phyloP scores from a whole-genome alignment of 2,329 filamentous ascomycete genomes.

The Torrubiellomyces zombiae region DNA sequence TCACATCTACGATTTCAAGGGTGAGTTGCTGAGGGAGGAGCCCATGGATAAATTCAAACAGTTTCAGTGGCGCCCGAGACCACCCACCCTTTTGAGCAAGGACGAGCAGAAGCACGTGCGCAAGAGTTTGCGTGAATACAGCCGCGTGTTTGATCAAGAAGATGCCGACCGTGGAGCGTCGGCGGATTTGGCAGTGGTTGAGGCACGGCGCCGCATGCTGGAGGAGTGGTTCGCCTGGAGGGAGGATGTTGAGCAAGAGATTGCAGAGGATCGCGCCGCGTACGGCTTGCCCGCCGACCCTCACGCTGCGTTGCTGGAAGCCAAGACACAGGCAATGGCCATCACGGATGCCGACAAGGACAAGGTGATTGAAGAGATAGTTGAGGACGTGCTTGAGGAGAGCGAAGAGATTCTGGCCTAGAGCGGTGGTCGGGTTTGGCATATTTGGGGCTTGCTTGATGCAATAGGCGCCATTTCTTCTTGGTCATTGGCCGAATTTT shows the following conservation, averaged over 20 bases:
- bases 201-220: constrained; percentile 65
- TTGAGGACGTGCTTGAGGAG: constrained; percentile 72
- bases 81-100: constrained; percentile 78
- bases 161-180: constrained; percentile 87
- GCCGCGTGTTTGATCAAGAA: constrained; percentile 84
- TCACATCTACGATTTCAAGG: constrained; percentile 94
- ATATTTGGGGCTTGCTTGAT: no score
- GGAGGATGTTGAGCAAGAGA: constrained; percentile 52
- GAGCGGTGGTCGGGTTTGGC: no score
- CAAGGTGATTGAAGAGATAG: constrained; percentile 72
- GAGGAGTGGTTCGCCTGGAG: constrained; percentile 85
- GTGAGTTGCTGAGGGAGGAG: constrained; percentile 76
- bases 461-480: no score
- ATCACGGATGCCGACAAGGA: constrained; percentile 47
- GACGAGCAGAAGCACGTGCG: constrained; percentile 96
- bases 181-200: constrained; percentile 85
- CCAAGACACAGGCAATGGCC: constrained; percentile 34
- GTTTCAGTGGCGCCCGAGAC: constrained; percentile 84
- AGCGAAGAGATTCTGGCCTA: constrained; percentile 55
- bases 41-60: constrained; percentile 96
- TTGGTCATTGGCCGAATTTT: no score
- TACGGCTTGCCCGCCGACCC: constrained; percentile 50
- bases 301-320: constrained; percentile 42
- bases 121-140: constrained; percentile 97
- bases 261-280: constrained; percentile 53